These are phyloP conservation scores for Cucumis cinereus DNA, from an alignment of 306 rosid species.

Conservation along the genomic window DNA sequence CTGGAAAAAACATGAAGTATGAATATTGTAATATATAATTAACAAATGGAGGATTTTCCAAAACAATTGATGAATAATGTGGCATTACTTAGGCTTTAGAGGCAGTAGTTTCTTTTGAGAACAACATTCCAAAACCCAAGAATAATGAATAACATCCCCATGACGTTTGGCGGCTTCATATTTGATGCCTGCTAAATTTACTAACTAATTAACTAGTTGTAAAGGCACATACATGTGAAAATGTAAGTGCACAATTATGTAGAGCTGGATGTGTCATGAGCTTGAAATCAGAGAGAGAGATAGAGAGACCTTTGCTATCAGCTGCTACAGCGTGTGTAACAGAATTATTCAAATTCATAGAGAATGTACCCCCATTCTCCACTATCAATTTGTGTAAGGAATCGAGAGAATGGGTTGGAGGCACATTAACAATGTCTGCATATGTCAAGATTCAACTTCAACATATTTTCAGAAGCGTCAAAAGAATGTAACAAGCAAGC, in stretches of 20 bases:
- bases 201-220: not conserved
- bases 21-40: not conserved
- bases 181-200: slow-evolving; percentile 56
- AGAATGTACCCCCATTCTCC: slow-evolving; percentile 90
- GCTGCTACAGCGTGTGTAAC: slow-evolving; percentile 88
- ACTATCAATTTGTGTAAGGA: slow-evolving; percentile 70
- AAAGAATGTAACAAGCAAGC: not conserved
- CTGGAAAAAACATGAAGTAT: slow-evolving; percentile 20
- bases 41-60: not conserved
- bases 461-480: not conserved
- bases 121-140: slow-evolving; percentile 73
- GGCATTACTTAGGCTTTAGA: slow-evolving; percentile 54
- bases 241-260: not conserved
- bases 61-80: not conserved
- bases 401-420: slow-evolving; percentile 63
- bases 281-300: slow-evolving; percentile 11
- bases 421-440: slow-evolving; percentile 76
- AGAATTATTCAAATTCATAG: slow-evolving; percentile 77
- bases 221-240: not conserved
- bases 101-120: slow-evolving; percentile 47
- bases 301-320: slow-evolving; percentile 67
- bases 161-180: slow-evolving; percentile 67
- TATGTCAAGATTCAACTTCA: slow-evolving; percentile 45
- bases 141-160: slow-evolving; percentile 70
- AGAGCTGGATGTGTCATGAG: not conserved